Evolutionary conservation across 2,329 filamentous ascomycete species (phyloP), one percentile per base, ranked within the genome.

Genomic region (Penicillium sp.): DNA sequence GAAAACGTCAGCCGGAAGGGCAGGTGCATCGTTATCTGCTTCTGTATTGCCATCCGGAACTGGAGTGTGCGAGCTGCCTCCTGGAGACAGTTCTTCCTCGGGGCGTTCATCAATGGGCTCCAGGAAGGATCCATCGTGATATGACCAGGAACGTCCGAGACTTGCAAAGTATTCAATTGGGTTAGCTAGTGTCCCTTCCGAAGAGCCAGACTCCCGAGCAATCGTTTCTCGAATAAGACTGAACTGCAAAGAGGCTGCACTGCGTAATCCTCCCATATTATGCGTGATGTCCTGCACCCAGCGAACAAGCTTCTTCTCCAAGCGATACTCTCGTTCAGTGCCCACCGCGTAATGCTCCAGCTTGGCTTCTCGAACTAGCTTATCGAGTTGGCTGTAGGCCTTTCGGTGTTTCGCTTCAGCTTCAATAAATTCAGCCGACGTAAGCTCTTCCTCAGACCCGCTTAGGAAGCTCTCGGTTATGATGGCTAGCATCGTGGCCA

Each of bases 181-280:
- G 28, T 49, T 8, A 52, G 53, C 28, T 10, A 44, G 20, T 42
- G 57, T 25, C 46, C 56, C 58, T 42, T 47, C 58, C 39, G 46
- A 28, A 28, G 49, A 50, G 25, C 42, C 57, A 50, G 49, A 58
- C 42, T 53, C 48, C 45, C 55, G 31, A 42, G 60, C 53, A 29
- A 64, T 61, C 1, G 69, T 75, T 65, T 93, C 87, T 53, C 84
- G 84, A 29, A 95, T 76, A 28, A 97, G 78, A 13, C 86, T 81
- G 64, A 97, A 95, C 63, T 98, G 92, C 20, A 90, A 91, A 50
- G 87, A 81, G 24, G 93, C 88, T 29, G 93, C 90, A 74, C 90
- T 95, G 57, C 90, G 81, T 62, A 98, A 74, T 6, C 92, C 93
- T 67, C 92, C 91, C 56, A 96, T 86, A 57, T 89, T 90, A 66